These are phyloP conservation scores for Puccinellia tenuiflora DNA, from an alignment of 176 grass and related monocot genomes.

Conservation along the genomic window DNA sequence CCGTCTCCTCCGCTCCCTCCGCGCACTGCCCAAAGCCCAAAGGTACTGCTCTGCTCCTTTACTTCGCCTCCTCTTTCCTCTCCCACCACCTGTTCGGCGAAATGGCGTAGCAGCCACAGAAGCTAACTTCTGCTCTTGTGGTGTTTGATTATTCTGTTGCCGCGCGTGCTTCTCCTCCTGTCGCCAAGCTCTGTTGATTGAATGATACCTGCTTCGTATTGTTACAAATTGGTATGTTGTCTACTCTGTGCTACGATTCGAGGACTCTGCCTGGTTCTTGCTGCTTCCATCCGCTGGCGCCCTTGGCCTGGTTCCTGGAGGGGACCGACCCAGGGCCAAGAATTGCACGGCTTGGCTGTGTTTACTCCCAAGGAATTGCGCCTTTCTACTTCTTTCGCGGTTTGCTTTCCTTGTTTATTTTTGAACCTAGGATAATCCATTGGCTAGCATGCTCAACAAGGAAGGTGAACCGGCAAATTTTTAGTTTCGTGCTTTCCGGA, in stretches of 20 bases:
- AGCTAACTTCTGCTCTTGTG: background rate
- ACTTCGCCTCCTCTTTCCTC: background rate
- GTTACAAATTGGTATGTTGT: background rate
- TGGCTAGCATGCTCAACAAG: background rate
- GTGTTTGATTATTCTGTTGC: background rate
- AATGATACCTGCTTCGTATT: background rate
- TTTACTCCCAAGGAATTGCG: background rate
- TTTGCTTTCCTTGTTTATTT: background rate
- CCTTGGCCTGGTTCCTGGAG: background rate
- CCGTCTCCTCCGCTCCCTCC: background rate
- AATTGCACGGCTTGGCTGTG: background rate
- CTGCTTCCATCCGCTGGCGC: background rate
- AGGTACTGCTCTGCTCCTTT: background rate
- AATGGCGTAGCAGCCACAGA: background rate
- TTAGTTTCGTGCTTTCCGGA: background rate
- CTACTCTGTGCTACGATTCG: background rate
- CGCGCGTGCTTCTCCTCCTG: background rate
- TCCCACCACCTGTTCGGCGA: conserved; percentile 24
- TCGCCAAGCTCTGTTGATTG: background rate
- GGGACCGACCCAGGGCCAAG: background rate
- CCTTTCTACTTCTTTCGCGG: background rate
- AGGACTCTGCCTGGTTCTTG: background rate
- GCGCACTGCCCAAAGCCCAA: conserved; percentile 3
- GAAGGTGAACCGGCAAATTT: background rate
- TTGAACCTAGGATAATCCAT: background rate